phyloP scores from a whole-genome alignment of 805 yeast genomes.

The Cephaloascus fragrans region DNA sequence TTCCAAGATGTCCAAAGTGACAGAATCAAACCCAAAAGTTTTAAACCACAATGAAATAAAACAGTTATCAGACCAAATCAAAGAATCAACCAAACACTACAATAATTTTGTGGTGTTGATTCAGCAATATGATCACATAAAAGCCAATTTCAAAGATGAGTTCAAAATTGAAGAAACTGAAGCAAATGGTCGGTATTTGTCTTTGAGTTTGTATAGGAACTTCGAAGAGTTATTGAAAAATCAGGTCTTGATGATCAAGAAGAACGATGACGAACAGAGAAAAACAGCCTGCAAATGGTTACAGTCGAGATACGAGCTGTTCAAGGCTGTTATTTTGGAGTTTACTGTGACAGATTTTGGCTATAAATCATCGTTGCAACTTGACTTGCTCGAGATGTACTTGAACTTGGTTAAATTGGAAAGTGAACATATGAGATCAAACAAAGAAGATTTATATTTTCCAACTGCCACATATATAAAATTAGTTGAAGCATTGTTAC shows the following conservation, averaged over 20 bases:
- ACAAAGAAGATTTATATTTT: constrained; percentile 46
- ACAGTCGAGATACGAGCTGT: constrained; percentile 44
- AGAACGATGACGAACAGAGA: constrained; percentile 31
- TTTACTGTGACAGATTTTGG: constrained; percentile 29
- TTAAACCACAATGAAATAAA: constrained; percentile 13
- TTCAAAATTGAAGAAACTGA: constrained; percentile 16
- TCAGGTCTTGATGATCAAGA: constrained; percentile 25
- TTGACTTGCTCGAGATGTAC: constrained; percentile 42
- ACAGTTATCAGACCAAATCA: constrained; percentile 15
- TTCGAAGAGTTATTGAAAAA: constrained; percentile 39
- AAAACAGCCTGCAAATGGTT: constrained; percentile 54
- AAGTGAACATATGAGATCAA: constrained; percentile 40
- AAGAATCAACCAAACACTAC: constrained; percentile 36
- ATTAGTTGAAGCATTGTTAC: constrained; percentile 22
- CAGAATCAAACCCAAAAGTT: not conserved
- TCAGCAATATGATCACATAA: constrained; percentile 20
- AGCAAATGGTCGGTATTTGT: constrained; percentile 25
- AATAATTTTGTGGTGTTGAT: constrained; percentile 44
- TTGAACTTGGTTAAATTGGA: constrained; percentile 51
- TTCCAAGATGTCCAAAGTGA: constrained; percentile 3
- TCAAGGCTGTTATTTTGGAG: constrained; percentile 32
- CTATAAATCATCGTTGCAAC: constrained; percentile 40
- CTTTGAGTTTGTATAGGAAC: constrained; percentile 30
- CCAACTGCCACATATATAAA: constrained; percentile 44
- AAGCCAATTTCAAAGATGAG: constrained; percentile 6